Evolutionary conservation across 2,329 filamentous ascomycete genomes (phyloP).

Genomic region (Amphichorda felina): DNA sequence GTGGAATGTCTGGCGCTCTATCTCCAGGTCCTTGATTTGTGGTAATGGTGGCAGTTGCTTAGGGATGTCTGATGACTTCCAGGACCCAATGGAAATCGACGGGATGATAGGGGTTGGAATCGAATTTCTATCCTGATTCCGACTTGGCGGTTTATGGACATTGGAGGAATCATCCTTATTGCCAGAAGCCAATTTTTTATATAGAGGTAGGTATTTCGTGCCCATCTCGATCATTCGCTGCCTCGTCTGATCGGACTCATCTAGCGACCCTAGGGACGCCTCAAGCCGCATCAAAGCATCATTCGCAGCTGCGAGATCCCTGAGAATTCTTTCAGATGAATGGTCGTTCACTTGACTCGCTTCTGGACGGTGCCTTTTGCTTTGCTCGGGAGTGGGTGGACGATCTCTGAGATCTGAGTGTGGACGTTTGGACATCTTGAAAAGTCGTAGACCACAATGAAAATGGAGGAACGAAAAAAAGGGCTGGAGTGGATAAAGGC

Average conservation of each 20-base stretch:
- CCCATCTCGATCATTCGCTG: neutral
- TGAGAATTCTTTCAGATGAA: too few species aligned
- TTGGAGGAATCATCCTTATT: too few species aligned
- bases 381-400: neutral
- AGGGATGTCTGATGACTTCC: conserved; percentile 37
- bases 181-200: too few species aligned
- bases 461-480: neutral
- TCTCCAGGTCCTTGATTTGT: conserved; percentile 40
- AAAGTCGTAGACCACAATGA: neutral
- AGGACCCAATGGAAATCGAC: conserved; percentile 17
- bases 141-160: too few species aligned
- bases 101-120: neutral
- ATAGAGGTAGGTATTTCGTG: neutral
- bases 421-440: neutral
- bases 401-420: neutral
- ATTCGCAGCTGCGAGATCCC: too few species aligned
- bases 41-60: conserved; percentile 45
- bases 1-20: conserved; percentile 55
- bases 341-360: neutral
- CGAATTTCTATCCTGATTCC: too few species aligned
- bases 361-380: neutral
- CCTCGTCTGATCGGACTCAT: neutral
- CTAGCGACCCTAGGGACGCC: too few species aligned
- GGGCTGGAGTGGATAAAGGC: neutral
- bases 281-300: too few species aligned